phyloP scores from a whole-genome alignment of 2,329 filamentous ascomycete genomes.

The Nannizziopsis barbatae region DNA sequence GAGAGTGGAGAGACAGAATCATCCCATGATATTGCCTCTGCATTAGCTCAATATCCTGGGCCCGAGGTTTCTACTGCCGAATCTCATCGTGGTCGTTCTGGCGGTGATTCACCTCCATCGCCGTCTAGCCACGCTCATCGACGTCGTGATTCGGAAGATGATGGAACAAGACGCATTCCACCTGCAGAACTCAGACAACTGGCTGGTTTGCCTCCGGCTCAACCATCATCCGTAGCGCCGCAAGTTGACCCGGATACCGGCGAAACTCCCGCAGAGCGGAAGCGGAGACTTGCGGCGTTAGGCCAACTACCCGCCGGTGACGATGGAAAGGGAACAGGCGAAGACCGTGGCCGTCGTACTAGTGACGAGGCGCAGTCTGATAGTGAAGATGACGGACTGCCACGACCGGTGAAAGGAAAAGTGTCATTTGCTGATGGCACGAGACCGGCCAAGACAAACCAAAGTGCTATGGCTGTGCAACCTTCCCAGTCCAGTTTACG shows the following conservation, averaged over 20 bases:
- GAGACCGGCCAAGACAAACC: constrained; percentile 20
- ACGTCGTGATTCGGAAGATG: constrained; percentile 32
- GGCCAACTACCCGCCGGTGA: constrained; percentile 26
- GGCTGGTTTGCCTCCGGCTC: constrained; percentile 1
- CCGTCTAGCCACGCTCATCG: constrained; percentile 5
- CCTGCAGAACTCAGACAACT: constrained; percentile 22
- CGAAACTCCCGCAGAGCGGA: constrained; percentile 38
- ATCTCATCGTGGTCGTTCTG: constrained; percentile 13
- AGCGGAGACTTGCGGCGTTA: constrained; percentile 37
- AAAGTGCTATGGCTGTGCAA: constrained; percentile 9
- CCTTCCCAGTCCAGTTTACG: constrained; percentile 3
- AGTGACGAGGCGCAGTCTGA: constrained; percentile 17
- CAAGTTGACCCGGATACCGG: constrained; percentile 22
- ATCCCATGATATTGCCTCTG: constrained; percentile 28
- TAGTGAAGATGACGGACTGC: constrained; percentile 22
- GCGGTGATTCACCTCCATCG: constrained; percentile 1
- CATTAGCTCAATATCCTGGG: constrained; percentile 28
- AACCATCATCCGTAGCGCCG: not conserved
- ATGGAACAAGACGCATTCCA: constrained; percentile 34
- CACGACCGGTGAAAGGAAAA: constrained; percentile 20
- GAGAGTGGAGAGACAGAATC: constrained; percentile 18
- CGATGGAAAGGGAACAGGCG: constrained; percentile 19
- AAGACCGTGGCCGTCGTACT: constrained; percentile 17
- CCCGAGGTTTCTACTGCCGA: constrained; percentile 22
- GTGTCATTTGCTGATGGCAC: constrained; percentile 28